Evolutionary conservation across 495 filamentous ascomycete genomes (phyloP), one percentile per base, ranked within the genome.

Genomic region (Neurospora sp.): DNA sequence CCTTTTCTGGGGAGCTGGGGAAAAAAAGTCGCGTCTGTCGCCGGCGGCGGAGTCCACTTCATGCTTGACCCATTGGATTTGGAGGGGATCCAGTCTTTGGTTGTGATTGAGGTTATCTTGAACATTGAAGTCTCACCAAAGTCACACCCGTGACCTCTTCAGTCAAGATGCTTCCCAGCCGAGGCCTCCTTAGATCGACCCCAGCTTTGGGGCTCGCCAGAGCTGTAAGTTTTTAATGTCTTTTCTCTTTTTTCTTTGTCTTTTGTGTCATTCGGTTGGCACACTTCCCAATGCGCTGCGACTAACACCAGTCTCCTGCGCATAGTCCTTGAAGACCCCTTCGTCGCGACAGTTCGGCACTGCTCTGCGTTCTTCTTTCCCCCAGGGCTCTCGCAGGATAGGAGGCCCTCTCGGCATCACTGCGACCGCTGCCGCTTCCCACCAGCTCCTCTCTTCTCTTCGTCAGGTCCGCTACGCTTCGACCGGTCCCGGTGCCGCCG

Each of bases 81-180:
- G 39, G 42, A 74, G 13, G 69, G 54, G 24, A 31, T 62, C 48
- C 48, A 28, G 48, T 43, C 48, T 69, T 31, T 31, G n/a, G n/a
- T n/a, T 36, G 21, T 28, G 43, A 21, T 31, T 36, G n/a, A 48
- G 45, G 34, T 40, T 31, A 15, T 71, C 36, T 70, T 28, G 34
- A 70, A 28, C 72, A 40, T n/a, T 48, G 48, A 69, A 62, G 54
- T 62, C 54, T 31, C 13, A 24, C 54, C 24, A 62, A 62, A 62
- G 48, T 59, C 48, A 59, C 48, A 15, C 48, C 48, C 3, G 48
- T 59, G 48, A 31, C 48, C 54, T 69, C 66, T 34, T 39, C 71
- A 73, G 71, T 69, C 77, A 83, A 74, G 72, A 89, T 89, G 87
- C 80, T 88, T 74, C 84, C 86, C 72, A 86, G 85, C 71, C 85